Conservation (phyloP, 352 stramenopile genomes). For the Pythium apleroticum region DNA sequence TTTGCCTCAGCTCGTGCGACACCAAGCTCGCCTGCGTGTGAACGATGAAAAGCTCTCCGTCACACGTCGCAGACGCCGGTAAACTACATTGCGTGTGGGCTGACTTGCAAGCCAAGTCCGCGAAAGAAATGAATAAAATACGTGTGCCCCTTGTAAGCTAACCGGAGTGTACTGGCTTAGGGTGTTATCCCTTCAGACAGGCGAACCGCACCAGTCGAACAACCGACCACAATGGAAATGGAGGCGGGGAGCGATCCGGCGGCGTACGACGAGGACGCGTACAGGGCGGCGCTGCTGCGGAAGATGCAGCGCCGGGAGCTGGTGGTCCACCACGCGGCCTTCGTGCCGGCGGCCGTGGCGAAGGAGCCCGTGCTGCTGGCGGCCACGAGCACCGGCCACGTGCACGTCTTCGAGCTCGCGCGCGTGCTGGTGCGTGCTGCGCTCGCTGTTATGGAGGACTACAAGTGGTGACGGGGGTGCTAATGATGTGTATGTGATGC, state of each 20-base stretch:
- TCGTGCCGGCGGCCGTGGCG: conserved; percentile 36
- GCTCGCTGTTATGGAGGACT: background rate
- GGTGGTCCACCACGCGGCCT: conserved; percentile 55
- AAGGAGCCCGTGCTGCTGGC: conserved; percentile 53
- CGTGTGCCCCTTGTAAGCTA: conserved; percentile 17
- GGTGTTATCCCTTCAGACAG: background rate
- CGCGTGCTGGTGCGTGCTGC: conserved; percentile 34
- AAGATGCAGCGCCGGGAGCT: conserved; percentile 54
- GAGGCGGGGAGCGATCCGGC: conserved; percentile 48
- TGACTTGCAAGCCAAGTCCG: background rate
- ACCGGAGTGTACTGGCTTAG: conserved; percentile 10
- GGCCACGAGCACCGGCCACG: conserved; percentile 56
- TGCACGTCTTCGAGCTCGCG: conserved; percentile 60
- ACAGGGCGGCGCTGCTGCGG: conserved; percentile 48
- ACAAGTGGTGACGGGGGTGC: too few relatives aligned
- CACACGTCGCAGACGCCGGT: conserved; percentile 22
- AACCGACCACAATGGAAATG: conserved; percentile 3
- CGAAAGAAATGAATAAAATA: conserved; percentile 24
- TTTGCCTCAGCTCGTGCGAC: conserved; percentile 88
- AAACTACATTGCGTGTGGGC: conserved; percentile 19
- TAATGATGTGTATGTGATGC: background rate
- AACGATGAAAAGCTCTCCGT: conserved; percentile 1
- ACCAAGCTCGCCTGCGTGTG: conserved; percentile 89
- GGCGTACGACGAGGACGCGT: conserved; percentile 53
- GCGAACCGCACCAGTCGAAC: background rate